phyloP scores from a whole-genome alignment of 2,329 filamentous ascomycete genomes.

The Paecilomyces dactylethromorphus region DNA sequence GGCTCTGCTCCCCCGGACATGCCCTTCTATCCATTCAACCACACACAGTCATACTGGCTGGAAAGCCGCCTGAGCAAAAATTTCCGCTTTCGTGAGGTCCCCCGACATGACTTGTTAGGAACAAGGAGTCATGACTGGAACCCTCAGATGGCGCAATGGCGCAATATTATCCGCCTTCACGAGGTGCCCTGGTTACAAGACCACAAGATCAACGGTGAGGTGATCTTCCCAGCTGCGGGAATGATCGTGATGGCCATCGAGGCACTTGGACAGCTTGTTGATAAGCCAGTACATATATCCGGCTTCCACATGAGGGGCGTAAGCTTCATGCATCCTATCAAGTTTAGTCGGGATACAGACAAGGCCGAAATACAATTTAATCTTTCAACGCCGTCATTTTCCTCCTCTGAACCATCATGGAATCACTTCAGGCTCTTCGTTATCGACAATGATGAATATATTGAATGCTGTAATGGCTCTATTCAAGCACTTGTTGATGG shows the following conservation, averaged over 20 bases:
- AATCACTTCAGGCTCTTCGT: too few species aligned
- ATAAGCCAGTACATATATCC: neutral
- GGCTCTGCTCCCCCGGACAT: neutral
- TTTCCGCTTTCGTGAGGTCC: neutral
- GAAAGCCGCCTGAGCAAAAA: neutral
- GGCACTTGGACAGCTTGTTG: slow-evolving; percentile 8
- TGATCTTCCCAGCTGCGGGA: slow-evolving; percentile 21
- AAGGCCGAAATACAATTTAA: too few species aligned
- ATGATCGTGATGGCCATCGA: slow-evolving; percentile 19
- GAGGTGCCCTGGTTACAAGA: slow-evolving; percentile 26
- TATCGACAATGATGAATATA: too few species aligned
- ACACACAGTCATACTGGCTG: neutral
- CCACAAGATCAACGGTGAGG: slow-evolving; percentile 22
- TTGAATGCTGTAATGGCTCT: too few species aligned
- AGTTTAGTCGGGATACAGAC: too few species aligned
- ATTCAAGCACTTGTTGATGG: too few species aligned
- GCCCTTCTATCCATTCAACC: neutral
- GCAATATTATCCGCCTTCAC: slow-evolving; percentile 16
- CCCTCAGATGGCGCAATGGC: slow-evolving; percentile 18
- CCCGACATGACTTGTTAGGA: slow-evolving; percentile 13
- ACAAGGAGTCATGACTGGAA: neutral
- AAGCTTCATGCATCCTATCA: too few species aligned
- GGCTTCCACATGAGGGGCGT: neutral
- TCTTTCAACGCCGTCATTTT: too few species aligned
- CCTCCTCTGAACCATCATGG: too few species aligned